Percentiles rank a stretch among this genome's conserved stretches.
Evolutionary conservation across 1,284 basidiomycete genomes (phyloP).

Genomic region (Sparassis latifolia): DNA sequence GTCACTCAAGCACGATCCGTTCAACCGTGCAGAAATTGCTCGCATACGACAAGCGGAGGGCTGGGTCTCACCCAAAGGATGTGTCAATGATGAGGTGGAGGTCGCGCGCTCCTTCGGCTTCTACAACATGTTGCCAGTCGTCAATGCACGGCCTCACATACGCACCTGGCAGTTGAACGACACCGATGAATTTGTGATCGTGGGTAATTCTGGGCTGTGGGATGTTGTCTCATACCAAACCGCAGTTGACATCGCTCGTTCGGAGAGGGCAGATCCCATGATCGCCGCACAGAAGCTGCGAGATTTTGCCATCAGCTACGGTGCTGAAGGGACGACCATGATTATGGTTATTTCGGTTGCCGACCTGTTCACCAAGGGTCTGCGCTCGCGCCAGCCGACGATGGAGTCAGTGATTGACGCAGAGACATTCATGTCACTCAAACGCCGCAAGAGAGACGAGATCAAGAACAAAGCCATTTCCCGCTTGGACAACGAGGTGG

Average conservation of each 20-base stretch:
- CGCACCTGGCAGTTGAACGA: slow-evolving; percentile 68
- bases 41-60: slow-evolving; percentile 91
- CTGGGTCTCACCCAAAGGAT: slow-evolving; percentile 92
- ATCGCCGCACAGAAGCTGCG: slow-evolving; percentile 95
- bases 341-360: slow-evolving; percentile 94
- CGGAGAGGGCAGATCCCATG: slow-evolving; percentile 86
- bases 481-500: slow-evolving; percentile 78
- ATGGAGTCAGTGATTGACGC: slow-evolving; percentile 38
- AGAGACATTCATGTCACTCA: slow-evolving; percentile 30
- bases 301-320: slow-evolving; percentile 96
- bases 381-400: slow-evolving; percentile 39
- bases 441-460: slow-evolving; percentile 33
- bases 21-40: slow-evolving; percentile 78
- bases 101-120: slow-evolving; percentile 93
- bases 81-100: slow-evolving; percentile 90
- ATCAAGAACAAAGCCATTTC: slow-evolving; percentile 48
- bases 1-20: slow-evolving; percentile 86
- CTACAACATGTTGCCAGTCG: slow-evolving; percentile 85
- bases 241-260: slow-evolving; percentile 93
- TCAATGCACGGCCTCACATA: slow-evolving; percentile 87
- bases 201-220: slow-evolving; percentile 93
- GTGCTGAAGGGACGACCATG: slow-evolving; percentile 92
- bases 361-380: slow-evolving; percentile 61
- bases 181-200: slow-evolving; percentile 94
- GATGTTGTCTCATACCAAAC: slow-evolving; percentile 93